phyloP scores from a whole-genome alignment of 371 early-diverging fungal species.

The Circinella umbellata region DNA sequence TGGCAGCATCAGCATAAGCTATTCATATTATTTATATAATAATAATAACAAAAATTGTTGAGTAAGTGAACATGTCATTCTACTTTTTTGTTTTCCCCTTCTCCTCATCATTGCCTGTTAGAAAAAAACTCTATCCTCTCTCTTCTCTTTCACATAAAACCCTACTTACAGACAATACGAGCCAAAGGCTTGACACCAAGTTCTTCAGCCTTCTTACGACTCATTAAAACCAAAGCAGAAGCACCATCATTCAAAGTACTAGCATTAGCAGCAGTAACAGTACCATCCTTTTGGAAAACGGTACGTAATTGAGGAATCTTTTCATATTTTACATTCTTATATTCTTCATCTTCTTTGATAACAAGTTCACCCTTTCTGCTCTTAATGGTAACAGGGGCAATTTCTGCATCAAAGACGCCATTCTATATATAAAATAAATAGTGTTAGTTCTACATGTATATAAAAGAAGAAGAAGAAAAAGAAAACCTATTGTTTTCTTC shows the following conservation, averaged over 20 bases:
- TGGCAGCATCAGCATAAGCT: constrained; percentile 83
- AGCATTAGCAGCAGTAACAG: constrained; percentile 96
- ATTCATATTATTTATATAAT: background rate
- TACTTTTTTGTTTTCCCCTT: too few relatives aligned
- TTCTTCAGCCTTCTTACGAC: constrained; percentile 73
- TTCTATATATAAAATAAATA: constrained; percentile 17
- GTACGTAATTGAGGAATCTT: constrained; percentile 60
- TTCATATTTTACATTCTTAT: constrained; percentile 77
- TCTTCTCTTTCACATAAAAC: too few relatives aligned
- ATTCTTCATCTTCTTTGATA: constrained; percentile 87
- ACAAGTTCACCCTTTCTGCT: constrained; percentile 74
- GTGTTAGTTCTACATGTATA: too few relatives aligned
- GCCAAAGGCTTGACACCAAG: constrained; percentile 88
- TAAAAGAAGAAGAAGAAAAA: too few relatives aligned
- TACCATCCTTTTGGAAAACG: constrained; percentile 72
- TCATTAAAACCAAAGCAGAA: constrained; percentile 90
- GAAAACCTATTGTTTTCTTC: background rate
- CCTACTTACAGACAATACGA: constrained; percentile 56
- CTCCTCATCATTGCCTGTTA: too few relatives aligned
- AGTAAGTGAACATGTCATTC: too few relatives aligned
- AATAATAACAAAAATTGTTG: too few relatives aligned
- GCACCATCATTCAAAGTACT: constrained; percentile 97
- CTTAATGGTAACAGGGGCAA: constrained; percentile 85
- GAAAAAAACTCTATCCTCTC: too few relatives aligned
- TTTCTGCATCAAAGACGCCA: constrained; percentile 82